These are phyloP conservation scores for Pythium vanterpoolii DNA, from an alignment of 352 stramenopile species.

Conservation along the genomic window DNA sequence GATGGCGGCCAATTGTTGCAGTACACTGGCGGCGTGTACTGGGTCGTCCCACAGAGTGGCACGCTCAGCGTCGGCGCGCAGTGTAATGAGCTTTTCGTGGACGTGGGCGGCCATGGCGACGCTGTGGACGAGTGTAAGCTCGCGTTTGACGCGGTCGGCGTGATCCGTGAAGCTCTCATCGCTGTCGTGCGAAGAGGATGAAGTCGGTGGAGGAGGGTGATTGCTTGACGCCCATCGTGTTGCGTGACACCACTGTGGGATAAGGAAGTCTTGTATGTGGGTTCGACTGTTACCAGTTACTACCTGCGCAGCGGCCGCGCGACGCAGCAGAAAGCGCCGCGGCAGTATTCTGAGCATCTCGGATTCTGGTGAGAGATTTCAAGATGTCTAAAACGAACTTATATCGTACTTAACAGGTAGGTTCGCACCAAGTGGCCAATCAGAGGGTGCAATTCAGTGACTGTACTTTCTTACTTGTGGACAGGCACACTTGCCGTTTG, in stretches of 20 bases:
- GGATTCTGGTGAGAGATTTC: constrained; percentile 5
- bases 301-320: background rate
- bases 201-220: background rate
- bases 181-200: background rate
- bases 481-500: constrained; percentile 32
- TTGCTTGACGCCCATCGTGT: background rate
- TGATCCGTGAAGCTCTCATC: constrained; percentile 40
- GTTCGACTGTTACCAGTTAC: background rate
- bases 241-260: background rate
- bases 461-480: constrained; percentile 15
- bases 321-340: background rate
- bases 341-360: constrained; percentile 8
- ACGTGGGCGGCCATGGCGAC: constrained; percentile 37
- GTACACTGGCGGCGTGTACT: constrained; percentile 40
- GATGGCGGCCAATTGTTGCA: constrained; percentile 59
- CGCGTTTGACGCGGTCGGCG: constrained; percentile 31
- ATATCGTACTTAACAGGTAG: constrained; percentile 9
- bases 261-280: background rate
- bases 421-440: background rate
- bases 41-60: constrained; percentile 64
- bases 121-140: constrained; percentile 51
- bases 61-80: constrained; percentile 41
- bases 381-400: constrained; percentile 10
- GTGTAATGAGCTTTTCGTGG: constrained; percentile 33
- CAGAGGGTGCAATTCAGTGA: background rate